These are phyloP conservation scores for Penicillium brevicompactum DNA, from an alignment of 2,329 filamentous ascomycete genomes.

Conservation along the genomic window DNA sequence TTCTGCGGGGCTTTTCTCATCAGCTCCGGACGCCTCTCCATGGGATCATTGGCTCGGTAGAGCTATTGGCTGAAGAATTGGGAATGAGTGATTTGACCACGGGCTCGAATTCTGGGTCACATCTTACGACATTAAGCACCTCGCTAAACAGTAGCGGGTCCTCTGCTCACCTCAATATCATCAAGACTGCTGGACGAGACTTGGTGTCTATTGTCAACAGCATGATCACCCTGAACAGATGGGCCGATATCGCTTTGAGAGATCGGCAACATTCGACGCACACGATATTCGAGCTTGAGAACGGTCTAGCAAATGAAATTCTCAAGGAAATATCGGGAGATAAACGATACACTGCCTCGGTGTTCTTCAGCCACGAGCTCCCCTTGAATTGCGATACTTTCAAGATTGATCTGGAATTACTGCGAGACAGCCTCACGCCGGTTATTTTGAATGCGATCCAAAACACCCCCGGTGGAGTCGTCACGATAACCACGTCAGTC, in stretches of 20 bases:
- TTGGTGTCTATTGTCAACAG: constrained; percentile 13
- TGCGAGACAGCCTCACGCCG: constrained; percentile 11
- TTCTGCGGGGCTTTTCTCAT: constrained; percentile 15
- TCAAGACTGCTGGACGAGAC: constrained; percentile 14
- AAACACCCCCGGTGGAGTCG: constrained; percentile 5
- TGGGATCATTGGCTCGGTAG: constrained; percentile 15
- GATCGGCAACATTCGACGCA: constrained; percentile 10
- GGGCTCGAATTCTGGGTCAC: background rate
- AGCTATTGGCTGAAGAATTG: background rate
- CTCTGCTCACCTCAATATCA: constrained; percentile 11
- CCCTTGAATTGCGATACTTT: background rate
- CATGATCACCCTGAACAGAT: constrained; percentile 15
- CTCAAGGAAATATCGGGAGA: constrained; percentile 2
- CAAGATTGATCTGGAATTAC: constrained; percentile 4
- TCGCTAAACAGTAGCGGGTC: background rate
- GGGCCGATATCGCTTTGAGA: constrained; percentile 16
- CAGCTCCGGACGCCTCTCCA: constrained; percentile 15
- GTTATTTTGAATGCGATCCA: constrained; percentile 10
- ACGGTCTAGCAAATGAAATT: background rate
- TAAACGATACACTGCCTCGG: constrained; percentile 4
- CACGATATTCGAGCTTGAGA: constrained; percentile 9
- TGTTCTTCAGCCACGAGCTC: constrained; percentile 4
- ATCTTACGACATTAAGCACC: background rate
- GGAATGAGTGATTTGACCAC: background rate
- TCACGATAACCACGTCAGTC: constrained; percentile 3